Evolutionary conservation across 306 rosid species (phyloP).

Genomic region (Prunus armeniaca): DNA sequence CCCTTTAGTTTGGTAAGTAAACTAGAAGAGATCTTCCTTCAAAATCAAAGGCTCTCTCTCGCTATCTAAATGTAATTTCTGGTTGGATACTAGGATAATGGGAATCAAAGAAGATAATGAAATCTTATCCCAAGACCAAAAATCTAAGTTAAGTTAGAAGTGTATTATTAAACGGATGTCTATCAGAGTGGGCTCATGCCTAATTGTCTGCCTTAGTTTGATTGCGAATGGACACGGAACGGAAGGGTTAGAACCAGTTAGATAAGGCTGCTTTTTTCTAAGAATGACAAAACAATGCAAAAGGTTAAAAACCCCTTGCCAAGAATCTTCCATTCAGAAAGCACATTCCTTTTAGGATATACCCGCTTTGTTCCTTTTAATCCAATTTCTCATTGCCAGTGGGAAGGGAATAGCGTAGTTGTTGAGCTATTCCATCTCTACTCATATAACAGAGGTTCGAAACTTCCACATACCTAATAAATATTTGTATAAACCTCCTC

Average conservation of each 20-base stretch:
- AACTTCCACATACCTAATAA: accelerated
- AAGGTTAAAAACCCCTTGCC: background rate
- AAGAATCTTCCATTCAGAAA: background rate
- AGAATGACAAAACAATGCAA: background rate
- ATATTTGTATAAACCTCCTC: too few species aligned
- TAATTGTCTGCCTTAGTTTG: conserved; percentile 2
- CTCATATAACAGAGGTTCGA: too few species aligned
- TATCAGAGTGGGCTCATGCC: conserved; percentile 14
- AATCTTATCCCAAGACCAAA: conserved; percentile 8
- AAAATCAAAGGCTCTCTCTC: background rate
- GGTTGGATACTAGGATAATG: background rate
- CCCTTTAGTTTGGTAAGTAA: background rate
- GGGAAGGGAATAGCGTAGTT: too few species aligned
- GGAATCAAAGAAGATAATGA: background rate
- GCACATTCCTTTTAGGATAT: background rate
- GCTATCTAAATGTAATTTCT: background rate
- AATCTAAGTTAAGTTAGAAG: background rate
- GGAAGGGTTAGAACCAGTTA: background rate
- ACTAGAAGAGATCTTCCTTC: background rate
- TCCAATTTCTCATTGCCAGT: too few species aligned
- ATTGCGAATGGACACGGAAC: background rate
- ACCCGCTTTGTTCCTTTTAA: background rate
- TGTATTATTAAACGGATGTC: background rate
- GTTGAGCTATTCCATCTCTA: too few species aligned
- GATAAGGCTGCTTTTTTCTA: background rate